A percentile compares a stretch with the other conserved stretches of the same genome.
phyloP scores from a whole-genome alignment of 768 basidiomycete genomes.

The Mrakia frigida region DNA sequence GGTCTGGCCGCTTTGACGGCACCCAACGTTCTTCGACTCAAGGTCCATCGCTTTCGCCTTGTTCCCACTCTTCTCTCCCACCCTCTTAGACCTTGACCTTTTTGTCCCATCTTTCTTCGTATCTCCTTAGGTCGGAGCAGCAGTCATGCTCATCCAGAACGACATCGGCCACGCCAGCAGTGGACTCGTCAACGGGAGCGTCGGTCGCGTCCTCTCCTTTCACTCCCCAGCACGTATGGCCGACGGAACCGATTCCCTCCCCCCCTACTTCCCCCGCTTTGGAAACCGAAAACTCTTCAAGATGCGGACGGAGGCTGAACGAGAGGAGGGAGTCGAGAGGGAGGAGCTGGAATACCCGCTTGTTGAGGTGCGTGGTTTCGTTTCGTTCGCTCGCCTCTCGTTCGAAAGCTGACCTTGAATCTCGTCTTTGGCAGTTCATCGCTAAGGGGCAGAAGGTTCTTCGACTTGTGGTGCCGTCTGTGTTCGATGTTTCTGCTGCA shows the following conservation, averaged over 20 bases:
- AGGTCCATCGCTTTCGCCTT: constrained; percentile 82
- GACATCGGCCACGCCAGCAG: constrained; percentile 57
- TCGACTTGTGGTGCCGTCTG: constrained; percentile 61
- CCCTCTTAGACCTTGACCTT: constrained; percentile 58
- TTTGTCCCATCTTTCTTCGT: background rate
- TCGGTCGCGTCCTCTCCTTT: constrained; percentile 79
- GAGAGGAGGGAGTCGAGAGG: background rate
- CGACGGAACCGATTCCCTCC: background rate
- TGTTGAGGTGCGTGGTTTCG: too few species aligned
- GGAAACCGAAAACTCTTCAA: constrained; percentile 44
- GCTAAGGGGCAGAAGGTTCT: constrained; percentile 45
- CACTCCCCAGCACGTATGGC: constrained; percentile 33
- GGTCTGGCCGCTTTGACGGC: background rate
- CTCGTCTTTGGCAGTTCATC: background rate
- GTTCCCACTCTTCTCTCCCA: background rate
- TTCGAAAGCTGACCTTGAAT: background rate
- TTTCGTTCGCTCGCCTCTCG: constrained; percentile 50
- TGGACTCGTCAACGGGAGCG: constrained; percentile 80
- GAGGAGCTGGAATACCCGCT: constrained; percentile 58
- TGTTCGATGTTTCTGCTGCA: constrained; percentile 71
- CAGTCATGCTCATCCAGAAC: constrained; percentile 48
- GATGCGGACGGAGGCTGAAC: constrained; percentile 22
- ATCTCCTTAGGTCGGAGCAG: background rate
- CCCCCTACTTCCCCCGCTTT: background rate
- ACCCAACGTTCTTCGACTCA: constrained; percentile 53